phyloP scores from a whole-genome alignment of 2,329 filamentous ascomycete genomes.

The Reticulascus tulasneorum region DNA sequence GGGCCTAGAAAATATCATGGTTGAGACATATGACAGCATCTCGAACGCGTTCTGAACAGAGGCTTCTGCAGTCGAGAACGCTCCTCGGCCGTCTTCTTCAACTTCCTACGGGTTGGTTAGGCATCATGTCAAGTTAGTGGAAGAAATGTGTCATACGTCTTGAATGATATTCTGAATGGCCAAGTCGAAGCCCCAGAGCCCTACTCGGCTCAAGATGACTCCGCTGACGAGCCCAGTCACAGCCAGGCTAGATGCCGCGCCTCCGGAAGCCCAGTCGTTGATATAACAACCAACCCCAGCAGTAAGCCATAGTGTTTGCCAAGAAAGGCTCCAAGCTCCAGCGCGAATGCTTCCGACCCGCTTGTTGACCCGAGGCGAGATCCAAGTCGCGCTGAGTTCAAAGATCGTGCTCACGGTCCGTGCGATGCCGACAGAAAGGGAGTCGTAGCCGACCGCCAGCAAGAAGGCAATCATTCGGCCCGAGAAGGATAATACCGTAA shows the following conservation, averaged over 20 bases:
- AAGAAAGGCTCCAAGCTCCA: conserved; percentile 62
- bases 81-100: conserved; percentile 52
- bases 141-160: conserved; percentile 37
- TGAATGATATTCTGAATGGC: conserved; percentile 58
- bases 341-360: conserved; percentile 48
- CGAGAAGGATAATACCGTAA: conserved; percentile 48
- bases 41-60: conserved; percentile 68
- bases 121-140: not conserved
- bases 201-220: conserved; percentile 53
- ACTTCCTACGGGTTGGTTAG: conserved; percentile 40
- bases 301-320: conserved; percentile 51
- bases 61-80: conserved; percentile 66
- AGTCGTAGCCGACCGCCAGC: conserved; percentile 40
- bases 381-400: conserved; percentile 52
- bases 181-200: conserved; percentile 60
- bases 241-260: too few relatives aligned
- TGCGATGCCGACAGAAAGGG: conserved; percentile 40
- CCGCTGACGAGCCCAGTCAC: conserved; percentile 42
- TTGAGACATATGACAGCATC: conserved; percentile 61
- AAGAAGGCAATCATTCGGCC: conserved; percentile 58
- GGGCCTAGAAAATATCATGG: conserved; percentile 60
- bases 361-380: conserved; percentile 45
- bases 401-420: conserved; percentile 42
- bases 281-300: too few relatives aligned
- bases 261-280: too few relatives aligned